These are phyloP conservation scores for Penicillium capsulatum DNA, from an alignment of 2,329 filamentous ascomycete species.

Conservation along the genomic window DNA sequence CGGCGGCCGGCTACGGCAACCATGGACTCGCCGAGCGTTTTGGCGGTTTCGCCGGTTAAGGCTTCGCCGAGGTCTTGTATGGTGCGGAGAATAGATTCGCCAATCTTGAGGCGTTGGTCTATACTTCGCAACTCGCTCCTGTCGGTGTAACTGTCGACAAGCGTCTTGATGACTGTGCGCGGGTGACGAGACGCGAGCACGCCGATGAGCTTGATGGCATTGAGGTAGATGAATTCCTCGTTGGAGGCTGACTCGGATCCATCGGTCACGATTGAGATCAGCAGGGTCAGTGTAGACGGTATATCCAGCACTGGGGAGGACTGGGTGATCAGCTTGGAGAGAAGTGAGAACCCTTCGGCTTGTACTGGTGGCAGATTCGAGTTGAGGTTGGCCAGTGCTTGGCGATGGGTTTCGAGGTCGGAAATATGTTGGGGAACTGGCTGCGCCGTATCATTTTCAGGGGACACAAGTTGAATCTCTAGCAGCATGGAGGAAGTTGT, in stretches of 20 bases:
- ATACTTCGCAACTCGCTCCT: slow-evolving; percentile 34
- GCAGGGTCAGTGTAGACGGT: slow-evolving; percentile 39
- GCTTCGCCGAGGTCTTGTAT: slow-evolving; percentile 40
- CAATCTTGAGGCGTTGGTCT: slow-evolving; percentile 41
- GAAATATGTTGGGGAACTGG: slow-evolving; percentile 24
- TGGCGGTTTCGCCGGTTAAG: slow-evolving; percentile 36
- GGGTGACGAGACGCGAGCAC: slow-evolving; percentile 41
- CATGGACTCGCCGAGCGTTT: slow-evolving; percentile 38
- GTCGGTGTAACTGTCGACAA: slow-evolving; percentile 41
- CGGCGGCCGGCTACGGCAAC: slow-evolving; percentile 40
- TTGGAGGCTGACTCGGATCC: slow-evolving; percentile 29
- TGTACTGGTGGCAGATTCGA: slow-evolving; percentile 42
- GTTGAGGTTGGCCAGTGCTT: slow-evolving; percentile 39
- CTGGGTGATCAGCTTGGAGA: slow-evolving; percentile 39
- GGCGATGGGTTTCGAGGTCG: slow-evolving; percentile 41
- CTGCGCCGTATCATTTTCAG: slow-evolving; percentile 21
- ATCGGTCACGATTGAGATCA: slow-evolving; percentile 39
- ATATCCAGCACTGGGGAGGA: slow-evolving; percentile 43
- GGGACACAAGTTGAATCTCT: slow-evolving; percentile 37
- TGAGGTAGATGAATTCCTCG: slow-evolving; percentile 44
- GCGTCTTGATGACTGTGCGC: slow-evolving; percentile 38
- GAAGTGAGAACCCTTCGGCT: slow-evolving; percentile 41
- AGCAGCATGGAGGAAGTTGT: slow-evolving; percentile 42
- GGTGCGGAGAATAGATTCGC: slow-evolving; percentile 41
- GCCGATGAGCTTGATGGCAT: slow-evolving; percentile 42